Conservation (phyloP, 306 rosid species). For the Lupinus albus region DNA sequence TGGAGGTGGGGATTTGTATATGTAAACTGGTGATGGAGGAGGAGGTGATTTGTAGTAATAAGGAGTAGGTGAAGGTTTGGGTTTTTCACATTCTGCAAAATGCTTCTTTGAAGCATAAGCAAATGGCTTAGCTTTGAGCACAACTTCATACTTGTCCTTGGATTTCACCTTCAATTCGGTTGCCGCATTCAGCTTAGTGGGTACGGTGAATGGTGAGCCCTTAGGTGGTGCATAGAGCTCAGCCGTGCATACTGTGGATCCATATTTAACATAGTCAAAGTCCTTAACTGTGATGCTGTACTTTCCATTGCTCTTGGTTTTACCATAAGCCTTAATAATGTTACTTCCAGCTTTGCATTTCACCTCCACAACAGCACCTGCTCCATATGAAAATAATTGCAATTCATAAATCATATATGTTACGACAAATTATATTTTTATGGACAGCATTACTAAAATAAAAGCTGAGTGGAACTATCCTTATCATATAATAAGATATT, state of each 20-base stretch:
- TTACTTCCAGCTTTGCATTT: slow-evolving; percentile 68
- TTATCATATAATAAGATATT: not conserved
- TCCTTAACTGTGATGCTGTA: slow-evolving; percentile 60
- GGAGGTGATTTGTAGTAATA: slow-evolving; percentile 60
- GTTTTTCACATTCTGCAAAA: slow-evolving; percentile 61
- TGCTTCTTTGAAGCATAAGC: slow-evolving; percentile 84
- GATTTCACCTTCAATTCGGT: slow-evolving; percentile 68
- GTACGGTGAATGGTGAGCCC: slow-evolving; percentile 69
- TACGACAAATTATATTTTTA: not conserved
- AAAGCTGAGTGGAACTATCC: not conserved
- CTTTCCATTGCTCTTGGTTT: slow-evolving; percentile 82
- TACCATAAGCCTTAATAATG: slow-evolving; percentile 66
- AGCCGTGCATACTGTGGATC: slow-evolving; percentile 69
- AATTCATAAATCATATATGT: not conserved
- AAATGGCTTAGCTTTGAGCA: slow-evolving; percentile 70
- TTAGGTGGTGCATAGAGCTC: slow-evolving; percentile 78
- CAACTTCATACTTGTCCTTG: slow-evolving; percentile 65
- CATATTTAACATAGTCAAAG: slow-evolving; percentile 67
- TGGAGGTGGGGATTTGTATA: too few species aligned
- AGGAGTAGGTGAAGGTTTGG: slow-evolving; percentile 70
- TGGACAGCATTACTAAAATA: not conserved
- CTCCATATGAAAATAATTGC: not conserved
- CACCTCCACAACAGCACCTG: slow-evolving; percentile 83
- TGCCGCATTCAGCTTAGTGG: slow-evolving; percentile 66
- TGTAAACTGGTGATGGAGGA: slow-evolving; percentile 37